Base-by-base conservation (phyloP, 2,329 filamentous ascomycete genomes). In the Ceratocystis albifundus region DNA sequence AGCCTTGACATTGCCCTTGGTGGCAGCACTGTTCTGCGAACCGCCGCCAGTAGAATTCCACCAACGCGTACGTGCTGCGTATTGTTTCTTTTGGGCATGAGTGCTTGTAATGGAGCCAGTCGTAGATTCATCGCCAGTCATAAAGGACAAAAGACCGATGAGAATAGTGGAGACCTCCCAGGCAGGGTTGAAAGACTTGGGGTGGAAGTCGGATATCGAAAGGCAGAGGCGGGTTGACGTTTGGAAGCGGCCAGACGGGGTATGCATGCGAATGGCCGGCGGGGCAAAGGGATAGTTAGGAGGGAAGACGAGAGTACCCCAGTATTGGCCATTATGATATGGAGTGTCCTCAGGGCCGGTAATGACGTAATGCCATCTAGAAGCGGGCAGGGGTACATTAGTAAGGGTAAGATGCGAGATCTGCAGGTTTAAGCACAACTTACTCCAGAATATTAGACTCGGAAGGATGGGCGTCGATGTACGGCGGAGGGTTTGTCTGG, bases 61-160 rank as follows among this genome's bases (percentile, higher is more conserved):
- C 94, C 94, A 99, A 65, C 89, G 81, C 17, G 90, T 89, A 69
- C 89, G 83, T 28, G 82, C 81, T 0, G 94, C 91, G 62, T 91
- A 84, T 71, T 87, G 83, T 74, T 85, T 88, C 69, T 93, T 84
- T 79, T 97, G 92, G 2, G 83, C 79, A 62, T 89, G 84, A 0
- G 84, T 88, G 20, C 87, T 89, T 4, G 87, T 87, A 36, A 99
- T 84, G 36, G 88, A 92, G 1, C 94, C 94, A 0, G 94, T 97
- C 0, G 94, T 99, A 88, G 97, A 96, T 78, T 99, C 94, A 74
- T 99, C 93, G 70, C 89, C 90, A 1, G 93, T 97, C 94, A 99
- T 99, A 77, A 99, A 99, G 48, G 89, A 95, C 69, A 97, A 80
- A 32, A 99, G 83, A 8, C 94, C 94, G 66, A 96, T 95, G 17